phyloP scores from a whole-genome alignment of 441 rosid species.

The Populus hybrid region DNA sequence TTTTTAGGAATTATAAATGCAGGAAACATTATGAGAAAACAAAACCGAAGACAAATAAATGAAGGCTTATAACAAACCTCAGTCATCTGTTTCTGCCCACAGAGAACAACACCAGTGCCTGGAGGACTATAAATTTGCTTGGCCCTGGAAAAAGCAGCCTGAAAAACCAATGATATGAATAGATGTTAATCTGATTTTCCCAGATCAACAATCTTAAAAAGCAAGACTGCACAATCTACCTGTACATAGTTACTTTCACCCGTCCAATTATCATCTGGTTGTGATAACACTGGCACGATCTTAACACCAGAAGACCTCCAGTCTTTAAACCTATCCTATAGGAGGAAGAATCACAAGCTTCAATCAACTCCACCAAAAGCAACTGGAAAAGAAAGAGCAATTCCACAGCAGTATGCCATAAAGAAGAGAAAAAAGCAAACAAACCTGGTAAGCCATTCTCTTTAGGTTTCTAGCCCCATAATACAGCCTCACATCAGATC shows the following conservation, averaged over 20 bases:
- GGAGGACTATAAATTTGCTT: conserved; percentile 48
- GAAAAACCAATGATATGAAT: conserved; percentile 18
- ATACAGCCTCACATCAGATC: conserved; percentile 84
- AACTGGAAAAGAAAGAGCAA: not conserved
- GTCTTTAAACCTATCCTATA: conserved; percentile 79
- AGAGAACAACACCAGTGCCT: conserved; percentile 74
- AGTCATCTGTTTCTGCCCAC: conserved; percentile 96
- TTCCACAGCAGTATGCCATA: not conserved
- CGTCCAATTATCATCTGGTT: conserved; percentile 72
- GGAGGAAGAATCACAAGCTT: conserved; percentile 1
- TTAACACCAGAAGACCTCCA: conserved; percentile 91
- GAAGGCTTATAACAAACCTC: conserved; percentile 50
- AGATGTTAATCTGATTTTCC: not conserved
- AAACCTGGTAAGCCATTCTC: conserved; percentile 98
- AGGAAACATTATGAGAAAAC: not conserved
- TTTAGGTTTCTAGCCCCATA: conserved; percentile 91
- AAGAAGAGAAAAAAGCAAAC: conserved; percentile 2
- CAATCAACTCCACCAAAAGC: no score
- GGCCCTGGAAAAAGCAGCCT: conserved; percentile 89
- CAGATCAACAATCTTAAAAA: not conserved
- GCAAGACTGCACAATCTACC: conserved; percentile 35
- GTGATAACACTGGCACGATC: conserved; percentile 80
- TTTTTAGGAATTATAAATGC: not conserved
- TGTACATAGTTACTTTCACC: conserved; percentile 94
- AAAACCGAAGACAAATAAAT: not conserved